Conservation (phyloP, 208 protist genomes). For the Leptomonas pyrrhocoris region DNA sequence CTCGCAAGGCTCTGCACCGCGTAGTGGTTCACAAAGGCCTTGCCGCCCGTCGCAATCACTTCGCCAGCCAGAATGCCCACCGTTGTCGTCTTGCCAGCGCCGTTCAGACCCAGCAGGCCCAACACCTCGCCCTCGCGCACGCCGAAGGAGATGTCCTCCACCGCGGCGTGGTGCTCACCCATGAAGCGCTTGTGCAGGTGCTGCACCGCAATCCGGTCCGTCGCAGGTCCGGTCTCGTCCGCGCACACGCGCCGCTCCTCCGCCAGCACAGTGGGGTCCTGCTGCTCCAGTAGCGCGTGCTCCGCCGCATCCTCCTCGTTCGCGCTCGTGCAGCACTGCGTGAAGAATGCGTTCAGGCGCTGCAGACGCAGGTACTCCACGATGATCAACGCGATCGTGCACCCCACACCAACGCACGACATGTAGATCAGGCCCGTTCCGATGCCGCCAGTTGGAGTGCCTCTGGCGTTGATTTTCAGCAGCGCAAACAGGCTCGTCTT, state of each 20-base stretch:
- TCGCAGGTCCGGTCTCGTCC: slow-evolving; percentile 34
- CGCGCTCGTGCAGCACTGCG: slow-evolving; percentile 18
- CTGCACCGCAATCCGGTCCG: slow-evolving; percentile 66
- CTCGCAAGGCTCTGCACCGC: slow-evolving; percentile 37
- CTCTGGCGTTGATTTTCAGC: slow-evolving; percentile 32
- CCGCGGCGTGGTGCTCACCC: slow-evolving; percentile 35
- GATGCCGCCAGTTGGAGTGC: slow-evolving; percentile 50
- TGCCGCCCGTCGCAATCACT: slow-evolving; percentile 66
- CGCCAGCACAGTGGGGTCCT: slow-evolving; percentile 36
- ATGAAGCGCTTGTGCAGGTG: slow-evolving; percentile 67
- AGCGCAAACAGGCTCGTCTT: slow-evolving; percentile 50
- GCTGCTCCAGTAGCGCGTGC: slow-evolving; percentile 21
- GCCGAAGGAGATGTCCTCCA: slow-evolving; percentile 73
- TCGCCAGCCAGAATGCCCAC: slow-evolving; percentile 85
- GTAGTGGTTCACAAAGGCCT: slow-evolving; percentile 66
- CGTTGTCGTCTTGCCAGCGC: slow-evolving; percentile 91
- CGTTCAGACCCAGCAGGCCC: slow-evolving; percentile 90
- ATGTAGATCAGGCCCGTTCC: slow-evolving; percentile 82
- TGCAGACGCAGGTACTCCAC: slow-evolving; percentile 64
- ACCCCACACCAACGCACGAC: slow-evolving; percentile 51
- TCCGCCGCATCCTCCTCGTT: slow-evolving; percentile 29
- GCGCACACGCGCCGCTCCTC: slow-evolving; percentile 61
- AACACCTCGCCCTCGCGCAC: slow-evolving; percentile 83
- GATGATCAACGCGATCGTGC: slow-evolving; percentile 54
- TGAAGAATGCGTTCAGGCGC: slow-evolving; percentile 26